Evolutionary conservation across 768 basidiomycete genomes (phyloP).

Genomic region (Cystofilobasidium bisporidii): DNA sequence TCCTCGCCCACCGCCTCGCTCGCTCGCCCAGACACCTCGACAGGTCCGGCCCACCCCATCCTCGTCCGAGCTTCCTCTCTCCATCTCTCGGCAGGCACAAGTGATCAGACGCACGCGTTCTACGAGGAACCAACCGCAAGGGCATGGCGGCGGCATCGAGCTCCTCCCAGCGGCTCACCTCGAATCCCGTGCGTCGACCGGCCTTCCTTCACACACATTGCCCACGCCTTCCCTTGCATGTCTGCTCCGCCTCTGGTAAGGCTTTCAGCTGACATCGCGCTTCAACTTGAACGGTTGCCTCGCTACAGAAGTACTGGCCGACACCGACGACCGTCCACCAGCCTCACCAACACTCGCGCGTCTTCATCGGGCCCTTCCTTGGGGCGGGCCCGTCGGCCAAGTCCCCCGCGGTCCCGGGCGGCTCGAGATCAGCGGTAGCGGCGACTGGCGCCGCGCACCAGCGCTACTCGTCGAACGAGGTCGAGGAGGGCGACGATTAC

Average conservation of each 20-base stretch:
- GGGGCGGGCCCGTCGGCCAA: slow-evolving; percentile 1
- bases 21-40: no score
- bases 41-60: no score
- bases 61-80: no score
- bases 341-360: slow-evolving; percentile 11
- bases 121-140: no score
- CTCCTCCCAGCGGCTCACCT: no score
- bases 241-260: no score
- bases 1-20: no score
- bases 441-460: not conserved
- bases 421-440: slow-evolving; percentile 5
- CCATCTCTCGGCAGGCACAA: no score
- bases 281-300: not conserved
- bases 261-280: no score
- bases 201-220: not conserved
- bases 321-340: not conserved
- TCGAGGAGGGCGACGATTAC: slow-evolving; percentile 8
- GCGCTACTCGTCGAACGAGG: not conserved
- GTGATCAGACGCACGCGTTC: no score
- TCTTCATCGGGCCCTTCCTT: slow-evolving; percentile 20
- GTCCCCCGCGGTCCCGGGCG: no score
- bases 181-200: not conserved
- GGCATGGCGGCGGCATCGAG: no score
- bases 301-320: not conserved
- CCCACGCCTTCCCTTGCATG: not conserved